Evolutionary conservation across 2,329 filamentous ascomycete genomes (phyloP).

Genomic region (Fusarium penzigii): DNA sequence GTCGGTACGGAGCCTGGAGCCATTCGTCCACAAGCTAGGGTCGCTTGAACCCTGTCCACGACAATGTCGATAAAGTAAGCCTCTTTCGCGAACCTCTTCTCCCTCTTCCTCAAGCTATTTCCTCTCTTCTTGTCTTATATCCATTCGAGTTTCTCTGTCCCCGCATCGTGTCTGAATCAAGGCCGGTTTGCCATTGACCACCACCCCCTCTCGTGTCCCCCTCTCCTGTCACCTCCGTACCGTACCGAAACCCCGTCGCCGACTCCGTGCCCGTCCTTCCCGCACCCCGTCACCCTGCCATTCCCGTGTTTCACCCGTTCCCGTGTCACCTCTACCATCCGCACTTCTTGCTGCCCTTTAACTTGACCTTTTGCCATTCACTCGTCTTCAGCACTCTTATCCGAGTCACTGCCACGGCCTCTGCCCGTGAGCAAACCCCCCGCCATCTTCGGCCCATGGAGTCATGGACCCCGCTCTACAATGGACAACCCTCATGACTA

Average conservation of each 20-base stretch:
- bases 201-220: not conserved
- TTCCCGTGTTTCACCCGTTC: constrained; percentile 4
- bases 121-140: constrained; percentile 19
- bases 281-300: not conserved
- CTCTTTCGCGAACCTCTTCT: constrained; percentile 32
- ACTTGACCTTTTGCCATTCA: constrained; percentile 6
- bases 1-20: constrained; percentile 33
- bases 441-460: constrained; percentile 34
- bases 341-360: constrained; percentile 1
- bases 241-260: not conserved
- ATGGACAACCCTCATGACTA: constrained; percentile 46
- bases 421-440: constrained; percentile 28
- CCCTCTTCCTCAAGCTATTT: constrained; percentile 22
- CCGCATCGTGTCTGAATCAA: not conserved
- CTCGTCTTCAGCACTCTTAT: constrained; percentile 1
- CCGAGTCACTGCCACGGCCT: constrained; percentile 3
- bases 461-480: constrained; percentile 35
- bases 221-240: not conserved
- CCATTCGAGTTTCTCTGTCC: not conserved
- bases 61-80: constrained; percentile 60
- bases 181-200: not conserved
- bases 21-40: constrained; percentile 35
- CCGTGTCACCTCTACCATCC: constrained; percentile 1
- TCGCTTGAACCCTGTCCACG: constrained; percentile 37
- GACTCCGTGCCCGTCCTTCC: not conserved